Evolutionary conservation across 2,329 filamentous ascomycete genomes (phyloP).

Genomic region (Aspergillus niger): DNA sequence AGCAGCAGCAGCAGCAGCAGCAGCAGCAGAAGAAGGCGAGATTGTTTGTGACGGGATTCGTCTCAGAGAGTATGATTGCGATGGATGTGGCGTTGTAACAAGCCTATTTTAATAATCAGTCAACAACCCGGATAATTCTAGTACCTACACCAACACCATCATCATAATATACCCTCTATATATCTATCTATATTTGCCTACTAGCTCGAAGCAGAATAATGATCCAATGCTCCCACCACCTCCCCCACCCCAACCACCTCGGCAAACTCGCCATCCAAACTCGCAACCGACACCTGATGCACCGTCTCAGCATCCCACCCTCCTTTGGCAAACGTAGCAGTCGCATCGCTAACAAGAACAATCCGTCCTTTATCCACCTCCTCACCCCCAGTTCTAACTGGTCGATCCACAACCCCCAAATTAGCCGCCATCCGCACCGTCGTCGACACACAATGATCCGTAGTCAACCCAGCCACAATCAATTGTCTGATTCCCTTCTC

Average conservation of each 20-base stretch:
- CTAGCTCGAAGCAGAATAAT: background rate
- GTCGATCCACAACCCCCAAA: slow-evolving; percentile 43
- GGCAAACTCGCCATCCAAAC: slow-evolving; percentile 51
- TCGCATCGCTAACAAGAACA: slow-evolving; percentile 50
- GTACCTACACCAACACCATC: background rate
- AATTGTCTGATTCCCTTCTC: slow-evolving; percentile 40
- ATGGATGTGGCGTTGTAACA: slow-evolving; percentile 54
- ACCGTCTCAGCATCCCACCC: slow-evolving; percentile 50
- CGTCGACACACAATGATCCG: slow-evolving; percentile 55
- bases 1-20: slow-evolving; percentile 14
- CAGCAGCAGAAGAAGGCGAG: slow-evolving; percentile 48
- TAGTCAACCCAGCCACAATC: slow-evolving; percentile 48
- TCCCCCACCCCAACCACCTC: slow-evolving; percentile 42
- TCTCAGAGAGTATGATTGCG: slow-evolving; percentile 53
- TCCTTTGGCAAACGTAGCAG: slow-evolving; percentile 49
- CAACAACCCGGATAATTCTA: too few species aligned
- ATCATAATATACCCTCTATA: too few species aligned
- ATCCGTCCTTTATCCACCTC: slow-evolving; percentile 32
- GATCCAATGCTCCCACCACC: slow-evolving; percentile 34
- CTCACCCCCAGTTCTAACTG: slow-evolving; percentile 10
- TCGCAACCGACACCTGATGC: slow-evolving; percentile 49
- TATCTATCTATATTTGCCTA: too few species aligned
- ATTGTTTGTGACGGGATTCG: slow-evolving; percentile 61
- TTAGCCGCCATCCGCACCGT: slow-evolving; percentile 53
- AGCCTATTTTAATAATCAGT: too few species aligned